Conservation (phyloP, 139 green algal genomes). For the Chlorella sorokiniana region DNA sequence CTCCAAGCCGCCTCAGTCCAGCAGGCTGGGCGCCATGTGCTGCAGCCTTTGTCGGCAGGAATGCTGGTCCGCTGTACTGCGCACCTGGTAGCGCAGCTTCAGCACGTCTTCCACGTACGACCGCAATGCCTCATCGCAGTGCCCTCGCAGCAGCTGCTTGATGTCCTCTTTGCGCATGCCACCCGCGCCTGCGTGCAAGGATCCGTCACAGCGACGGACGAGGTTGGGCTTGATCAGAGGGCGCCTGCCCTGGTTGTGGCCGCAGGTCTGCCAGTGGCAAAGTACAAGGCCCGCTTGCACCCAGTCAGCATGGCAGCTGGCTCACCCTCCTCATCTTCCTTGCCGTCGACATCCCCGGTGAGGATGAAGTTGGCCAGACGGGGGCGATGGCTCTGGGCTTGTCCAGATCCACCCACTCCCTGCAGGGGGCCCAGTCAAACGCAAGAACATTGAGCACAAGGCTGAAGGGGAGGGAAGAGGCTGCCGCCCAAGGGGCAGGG, state of each 20-base stretch:
- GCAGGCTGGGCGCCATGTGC: no score
- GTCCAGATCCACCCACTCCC: background rate
- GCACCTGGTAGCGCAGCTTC: constrained; percentile 8
- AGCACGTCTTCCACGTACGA: constrained; percentile 5
- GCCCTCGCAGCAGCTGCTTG: background rate
- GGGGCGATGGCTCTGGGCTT: constrained; percentile 1
- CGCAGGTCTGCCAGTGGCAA: background rate
- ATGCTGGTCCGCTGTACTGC: background rate
- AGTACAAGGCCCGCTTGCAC: background rate
- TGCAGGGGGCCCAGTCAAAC: background rate
- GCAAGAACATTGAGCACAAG: background rate
- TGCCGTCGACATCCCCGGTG: background rate
- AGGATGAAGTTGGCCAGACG: constrained; percentile 12
- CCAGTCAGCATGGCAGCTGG: background rate
- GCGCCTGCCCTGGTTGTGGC: no score
- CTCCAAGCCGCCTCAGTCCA: background rate
- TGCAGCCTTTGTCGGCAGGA: no score
- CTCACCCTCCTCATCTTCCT: background rate
- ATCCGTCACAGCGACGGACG: background rate
- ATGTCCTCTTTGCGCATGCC: background rate
- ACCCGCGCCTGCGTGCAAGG: background rate
- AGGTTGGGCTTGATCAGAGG: no score
- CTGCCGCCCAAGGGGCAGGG: background rate
- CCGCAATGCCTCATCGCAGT: background rate
- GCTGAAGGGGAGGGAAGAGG: background rate